Percentiles rank a stretch among this genome's conserved stretches.
These are phyloP conservation scores for Kwoniella europaea DNA, from an alignment of 768 basidiomycete genomes.

Conservation along the genomic window DNA sequence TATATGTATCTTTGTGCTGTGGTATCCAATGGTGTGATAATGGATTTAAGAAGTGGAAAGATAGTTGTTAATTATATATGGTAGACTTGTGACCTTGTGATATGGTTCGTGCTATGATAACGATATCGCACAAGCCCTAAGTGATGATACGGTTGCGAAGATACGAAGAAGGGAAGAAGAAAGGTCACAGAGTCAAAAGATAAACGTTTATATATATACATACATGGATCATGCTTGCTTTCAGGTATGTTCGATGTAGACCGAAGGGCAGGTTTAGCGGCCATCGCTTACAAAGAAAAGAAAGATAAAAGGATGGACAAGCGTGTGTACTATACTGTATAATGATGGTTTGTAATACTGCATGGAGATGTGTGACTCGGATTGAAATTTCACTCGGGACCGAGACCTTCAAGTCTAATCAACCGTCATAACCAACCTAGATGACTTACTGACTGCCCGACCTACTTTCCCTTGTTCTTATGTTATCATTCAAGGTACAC, in stretches of 20 bases:
- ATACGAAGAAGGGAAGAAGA: slow-evolving; percentile 2
- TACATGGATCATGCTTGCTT: background rate
- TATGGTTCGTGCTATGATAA: background rate
- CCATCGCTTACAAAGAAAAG: background rate
- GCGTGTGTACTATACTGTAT: background rate
- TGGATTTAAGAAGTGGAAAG: background rate
- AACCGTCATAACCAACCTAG: background rate
- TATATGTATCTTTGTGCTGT: background rate
- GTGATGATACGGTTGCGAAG: background rate
- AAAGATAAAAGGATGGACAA: background rate
- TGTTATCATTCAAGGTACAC: background rate
- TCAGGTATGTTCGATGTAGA: background rate
- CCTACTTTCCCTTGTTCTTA: background rate
- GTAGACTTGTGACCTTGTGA: background rate
- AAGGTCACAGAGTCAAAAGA: background rate
- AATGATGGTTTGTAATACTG: no score
- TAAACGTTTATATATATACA: slow-evolving; percentile 5
- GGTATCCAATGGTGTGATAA: background rate
- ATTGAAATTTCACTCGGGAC: background rate
- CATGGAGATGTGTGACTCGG: background rate
- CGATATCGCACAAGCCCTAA: background rate
- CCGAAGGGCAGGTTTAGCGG: background rate
- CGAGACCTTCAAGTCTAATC: background rate
- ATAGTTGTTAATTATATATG: background rate
- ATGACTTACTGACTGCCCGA: background rate